These are phyloP conservation scores for Aureobasidium uvarum DNA, from an alignment of 2,329 filamentous ascomycete species.

Conservation along the genomic window DNA sequence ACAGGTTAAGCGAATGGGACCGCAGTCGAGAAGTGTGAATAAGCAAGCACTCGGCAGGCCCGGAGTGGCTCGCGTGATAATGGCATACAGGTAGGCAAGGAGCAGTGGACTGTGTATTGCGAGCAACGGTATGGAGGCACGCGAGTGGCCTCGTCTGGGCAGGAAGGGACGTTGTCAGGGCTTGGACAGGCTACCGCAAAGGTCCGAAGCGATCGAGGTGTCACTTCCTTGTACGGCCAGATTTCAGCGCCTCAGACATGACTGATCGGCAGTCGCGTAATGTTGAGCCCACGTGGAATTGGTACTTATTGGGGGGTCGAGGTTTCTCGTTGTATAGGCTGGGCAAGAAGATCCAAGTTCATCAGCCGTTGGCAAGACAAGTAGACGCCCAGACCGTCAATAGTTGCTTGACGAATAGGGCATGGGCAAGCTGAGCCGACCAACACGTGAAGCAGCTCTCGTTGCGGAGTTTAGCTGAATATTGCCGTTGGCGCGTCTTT, in stretches of 20 bases:
- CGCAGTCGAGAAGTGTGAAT: neutral
- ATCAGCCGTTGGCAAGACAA: conserved; percentile 14
- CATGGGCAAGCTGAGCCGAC: conserved; percentile 1
- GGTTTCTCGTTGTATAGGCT: conserved; percentile 23
- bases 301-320: conserved; percentile 6
- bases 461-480: neutral
- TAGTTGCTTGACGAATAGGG: conserved; percentile 1
- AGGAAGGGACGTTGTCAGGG: conserved; percentile 9
- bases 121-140: neutral
- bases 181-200: neutral
- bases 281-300: neutral
- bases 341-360: neutral
- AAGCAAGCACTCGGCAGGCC: neutral
- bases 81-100: neutral
- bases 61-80: neutral
- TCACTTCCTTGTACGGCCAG: neutral
- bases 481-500: neutral
- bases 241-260: conserved; percentile 12
- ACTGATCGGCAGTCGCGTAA: conserved; percentile 22
- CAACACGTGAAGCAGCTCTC: neutral
- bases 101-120: neutral
- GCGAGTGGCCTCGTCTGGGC: neutral
- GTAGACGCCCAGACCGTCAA: conserved; percentile 10
- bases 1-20: neutral
- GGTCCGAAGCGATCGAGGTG: neutral